Percentiles rank a stretch among this genome's conserved stretches.
Evolutionary conservation across 305 asterid genomes (phyloP).

Genomic region (Fraxinus angustifolia): DNA sequence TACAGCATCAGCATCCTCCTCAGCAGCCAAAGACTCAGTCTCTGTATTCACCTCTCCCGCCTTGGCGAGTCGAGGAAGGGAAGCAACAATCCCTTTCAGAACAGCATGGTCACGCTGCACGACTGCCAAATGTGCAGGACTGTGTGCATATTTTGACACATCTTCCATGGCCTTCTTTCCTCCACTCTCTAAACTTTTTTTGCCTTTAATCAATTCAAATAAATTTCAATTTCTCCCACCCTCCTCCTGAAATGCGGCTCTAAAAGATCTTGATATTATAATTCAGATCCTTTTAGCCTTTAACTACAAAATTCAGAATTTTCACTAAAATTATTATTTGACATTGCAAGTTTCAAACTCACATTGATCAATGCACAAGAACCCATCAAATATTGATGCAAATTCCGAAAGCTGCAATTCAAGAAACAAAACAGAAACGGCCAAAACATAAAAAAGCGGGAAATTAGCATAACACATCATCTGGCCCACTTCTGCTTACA

Average conservation of each 20-base stretch:
- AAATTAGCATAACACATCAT: constrained; percentile 29
- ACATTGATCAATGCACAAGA: constrained; percentile 20
- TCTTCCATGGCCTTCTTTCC: constrained; percentile 64
- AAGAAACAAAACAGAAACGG: constrained; percentile 8
- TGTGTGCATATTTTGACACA: constrained; percentile 67
- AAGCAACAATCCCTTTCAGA: constrained; percentile 57
- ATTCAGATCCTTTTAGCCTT: constrained; percentile 11
- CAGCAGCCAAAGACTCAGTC: constrained; percentile 81
- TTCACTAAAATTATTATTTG: constrained; percentile 21
- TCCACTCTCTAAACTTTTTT: neutral
- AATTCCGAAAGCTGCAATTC: constrained; percentile 37
- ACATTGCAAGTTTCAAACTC: constrained; percentile 18
- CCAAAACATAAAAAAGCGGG: neutral
- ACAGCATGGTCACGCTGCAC: constrained; percentile 58
- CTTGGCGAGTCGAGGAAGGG: constrained; percentile 71
- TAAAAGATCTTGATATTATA: constrained; percentile 20
- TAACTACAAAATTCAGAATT: constrained; percentile 5
- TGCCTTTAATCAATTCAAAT: neutral
- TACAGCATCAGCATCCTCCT: constrained; percentile 72
- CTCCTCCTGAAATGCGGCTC: constrained; percentile 9
- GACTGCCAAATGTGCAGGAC: constrained; percentile 88
- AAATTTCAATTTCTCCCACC: neutral
- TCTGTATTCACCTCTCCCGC: constrained; percentile 90
- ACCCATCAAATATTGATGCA: constrained; percentile 26
- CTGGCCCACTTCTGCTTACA: constrained; percentile 21